Base-by-base conservation (phyloP, 768 basidiomycete genomes). In the Collybia nuda region DNA sequence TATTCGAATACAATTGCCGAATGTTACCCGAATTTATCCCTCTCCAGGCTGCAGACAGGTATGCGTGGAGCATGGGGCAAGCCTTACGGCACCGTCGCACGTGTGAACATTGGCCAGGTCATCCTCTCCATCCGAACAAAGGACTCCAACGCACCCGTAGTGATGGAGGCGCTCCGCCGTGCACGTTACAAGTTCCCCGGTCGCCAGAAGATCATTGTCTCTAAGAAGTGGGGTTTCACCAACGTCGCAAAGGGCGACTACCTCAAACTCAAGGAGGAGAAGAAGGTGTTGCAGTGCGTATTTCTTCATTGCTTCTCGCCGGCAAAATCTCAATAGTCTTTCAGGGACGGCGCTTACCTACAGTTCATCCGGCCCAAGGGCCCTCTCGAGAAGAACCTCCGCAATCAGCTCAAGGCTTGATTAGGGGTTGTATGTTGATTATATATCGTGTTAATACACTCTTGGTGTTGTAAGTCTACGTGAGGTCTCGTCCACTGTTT, bases 11-110 rank as follows among this genome's bases (percentile, higher is more conserved):
- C 32, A 9, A 14, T 32, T 3, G 3, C 32, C 32, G 32, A 9
- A 5, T 32, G 14, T 32, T 32, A 32, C 32, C 32, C 32, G 32
- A 32, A 32, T 32, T 32, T 32, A 32, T 11, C 32, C 32, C 32
- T 32, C 32, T n/a, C 14, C 59, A 90, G 91, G 65, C 82, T 96
- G 52, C 91, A 93, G 68, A 93, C 93, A 14, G 93, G 96, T 70
- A 98, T 99, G 97, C 92, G 96, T 74, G 97, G 96, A 59, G 96
- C 96, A 37, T 99, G 96, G 95, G 97, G 97, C 62, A 97, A 96
- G 76, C 94, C 97, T 38, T 95, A 97, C 70, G 95, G 93, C 58
- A 93, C 88, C n/a, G 95, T 91, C 61, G 94, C 93, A 32, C 91
- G 94, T 67, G 94, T 97, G 58, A 86, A 93, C 83, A 98, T 98